Evolutionary conservation across 164 flowering plant genomes (phyloP), one percentile per base, ranked within the genome.

Genomic region (Vitis vinifera): DNA sequence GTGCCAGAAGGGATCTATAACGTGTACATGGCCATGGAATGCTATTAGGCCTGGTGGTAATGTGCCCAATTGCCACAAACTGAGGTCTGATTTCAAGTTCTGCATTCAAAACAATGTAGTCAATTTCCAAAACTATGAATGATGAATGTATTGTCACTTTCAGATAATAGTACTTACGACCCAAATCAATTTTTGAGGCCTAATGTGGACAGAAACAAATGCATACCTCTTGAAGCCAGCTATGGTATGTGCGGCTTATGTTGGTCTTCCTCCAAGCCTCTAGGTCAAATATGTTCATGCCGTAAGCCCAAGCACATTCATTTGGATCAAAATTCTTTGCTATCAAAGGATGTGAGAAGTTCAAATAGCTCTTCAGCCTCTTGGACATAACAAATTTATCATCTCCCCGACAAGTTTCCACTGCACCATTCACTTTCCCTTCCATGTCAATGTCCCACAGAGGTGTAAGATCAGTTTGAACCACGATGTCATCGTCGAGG

Each of bases 231-330:
- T 88, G 83, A 73, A 95, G 81, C 99, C 99, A 95, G 71, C 80
- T 71, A 71, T 91, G 83, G 80, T 91, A 95, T 23, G 96, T 84
- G 2, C 70, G 68, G 79, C 93, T 95, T 44, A 95, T 91, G 75
- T 95, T 89, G 51, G 93, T 88, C 70, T 80, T 90, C 71, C 97
- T 86, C 99, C 99, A 95, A 50, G 91, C 97, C 29, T 86, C 84
- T 1, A 95, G 81, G 76, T 95, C 97, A 55, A 95, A 93, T 37
- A 95, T 82, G 73, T 95, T 96, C 98, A 96, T 93, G 37, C 98
- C 99, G 71, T 96, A 96, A 19, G 99, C 99, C 99, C 99, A 96
- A 3, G 97, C 99, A 74, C 99, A 96, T 78, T 91, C 91, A 37
- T 86, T 68, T 1, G 97, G 94, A 73, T 93, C 75, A 11, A 96